Evolutionary conservation across 352 stramenopile genomes (phyloP).

Genomic region (Aphanomyces cochlioides): DNA sequence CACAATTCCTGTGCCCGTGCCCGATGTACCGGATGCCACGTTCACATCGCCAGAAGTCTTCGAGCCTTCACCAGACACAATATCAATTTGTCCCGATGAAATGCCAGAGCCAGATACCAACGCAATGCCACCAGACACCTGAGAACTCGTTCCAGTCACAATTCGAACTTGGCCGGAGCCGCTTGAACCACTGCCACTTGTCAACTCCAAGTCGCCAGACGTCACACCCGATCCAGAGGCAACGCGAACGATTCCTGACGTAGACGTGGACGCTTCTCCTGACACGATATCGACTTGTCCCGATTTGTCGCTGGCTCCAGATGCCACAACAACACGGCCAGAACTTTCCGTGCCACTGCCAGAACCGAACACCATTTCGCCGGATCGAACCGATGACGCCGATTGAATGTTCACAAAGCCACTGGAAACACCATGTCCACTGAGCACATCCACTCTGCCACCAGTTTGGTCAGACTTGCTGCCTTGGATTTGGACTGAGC

Average conservation of each 20-base stretch:
- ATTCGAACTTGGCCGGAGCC: slow-evolving; percentile 6
- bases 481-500: slow-evolving; percentile 6
- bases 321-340: slow-evolving; percentile 13
- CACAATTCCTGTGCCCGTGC: background rate
- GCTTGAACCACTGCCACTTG: background rate
- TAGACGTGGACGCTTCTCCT: background rate
- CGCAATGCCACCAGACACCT: background rate
- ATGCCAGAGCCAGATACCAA: background rate
- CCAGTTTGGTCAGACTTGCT: background rate
- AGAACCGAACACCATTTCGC: slow-evolving; percentile 8
- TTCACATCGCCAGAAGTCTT: slow-evolving; percentile 5
- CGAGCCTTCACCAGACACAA: slow-evolving; percentile 6
- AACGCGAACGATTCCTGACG: slow-evolving; percentile 4
- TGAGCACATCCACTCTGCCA: slow-evolving; percentile 5
- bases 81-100: slow-evolving; percentile 1
- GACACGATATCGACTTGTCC: background rate
- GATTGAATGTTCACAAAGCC: slow-evolving; percentile 16
- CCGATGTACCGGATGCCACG: slow-evolving; percentile 3
- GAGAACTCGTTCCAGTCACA: slow-evolving; percentile 2
- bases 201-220: slow-evolving; percentile 3
- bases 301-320: background rate
- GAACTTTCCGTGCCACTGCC: background rate
- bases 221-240: background rate
- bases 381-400: background rate
- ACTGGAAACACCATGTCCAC: slow-evolving; percentile 5